These are phyloP conservation scores for Rhododendron williamsianum DNA, from an alignment of 148 eudicot genomes.

Conservation along the genomic window DNA sequence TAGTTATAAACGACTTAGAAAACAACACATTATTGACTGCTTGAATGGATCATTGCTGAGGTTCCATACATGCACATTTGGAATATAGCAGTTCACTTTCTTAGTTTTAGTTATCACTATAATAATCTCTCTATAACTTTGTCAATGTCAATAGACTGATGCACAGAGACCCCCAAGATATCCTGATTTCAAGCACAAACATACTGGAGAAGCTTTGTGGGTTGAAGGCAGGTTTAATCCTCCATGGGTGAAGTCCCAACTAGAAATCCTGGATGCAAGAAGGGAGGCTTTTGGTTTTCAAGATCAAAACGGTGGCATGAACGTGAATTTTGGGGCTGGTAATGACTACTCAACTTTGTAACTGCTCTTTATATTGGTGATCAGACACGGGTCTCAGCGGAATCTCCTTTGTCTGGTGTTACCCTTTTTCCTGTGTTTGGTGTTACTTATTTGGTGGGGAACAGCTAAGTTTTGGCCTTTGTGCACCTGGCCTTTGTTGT, in stretches of 20 bases:
- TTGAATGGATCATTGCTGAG: not conserved
- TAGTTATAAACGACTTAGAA: not conserved
- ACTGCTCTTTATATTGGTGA: conserved; percentile 12
- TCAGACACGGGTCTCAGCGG: not conserved
- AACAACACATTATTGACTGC: not conserved
- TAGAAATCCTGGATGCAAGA: conserved; percentile 64
- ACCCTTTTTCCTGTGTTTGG: not conserved
- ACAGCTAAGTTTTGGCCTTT: not conserved
- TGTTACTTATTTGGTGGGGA: not conserved
- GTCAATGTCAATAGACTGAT: conserved; percentile 11
- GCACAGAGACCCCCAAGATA: conserved; percentile 69
- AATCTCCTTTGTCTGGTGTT: not conserved
- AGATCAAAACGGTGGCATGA: conserved; percentile 32
- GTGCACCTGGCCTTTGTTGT: not conserved
- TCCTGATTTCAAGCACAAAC: conserved; percentile 99
- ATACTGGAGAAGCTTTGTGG: conserved; percentile 94
- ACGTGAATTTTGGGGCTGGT: conserved; percentile 31
- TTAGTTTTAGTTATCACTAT: not conserved
- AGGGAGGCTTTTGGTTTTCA: conserved; percentile 52
- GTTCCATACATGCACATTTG: not conserved
- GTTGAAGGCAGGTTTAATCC: conserved; percentile 71
- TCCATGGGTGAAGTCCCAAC: conserved; percentile 83
- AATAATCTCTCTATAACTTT: not conserved
- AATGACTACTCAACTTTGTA: conserved; percentile 27
- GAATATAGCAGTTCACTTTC: not conserved